Evolutionary conservation across 805 yeast species (phyloP).

Genomic region (Candida maesae): DNA sequence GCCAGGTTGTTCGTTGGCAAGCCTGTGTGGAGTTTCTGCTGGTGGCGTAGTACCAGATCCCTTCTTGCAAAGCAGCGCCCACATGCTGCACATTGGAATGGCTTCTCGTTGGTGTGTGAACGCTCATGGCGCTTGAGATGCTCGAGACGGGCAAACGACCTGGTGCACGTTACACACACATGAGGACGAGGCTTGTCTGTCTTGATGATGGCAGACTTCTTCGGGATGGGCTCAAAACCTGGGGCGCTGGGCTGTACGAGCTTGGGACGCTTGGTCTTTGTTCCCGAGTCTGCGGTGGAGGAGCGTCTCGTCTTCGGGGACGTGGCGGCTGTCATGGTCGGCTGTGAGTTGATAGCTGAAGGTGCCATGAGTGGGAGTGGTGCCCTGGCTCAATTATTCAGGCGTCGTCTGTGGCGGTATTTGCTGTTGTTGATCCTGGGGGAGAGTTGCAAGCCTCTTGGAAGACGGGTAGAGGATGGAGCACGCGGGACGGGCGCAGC

Average conservation of each 20-base stretch:
- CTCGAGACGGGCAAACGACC: slow-evolving; percentile 94
- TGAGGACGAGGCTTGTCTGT: slow-evolving; percentile 95
- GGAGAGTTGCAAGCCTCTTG: too few species aligned
- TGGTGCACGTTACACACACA: slow-evolving; percentile 81
- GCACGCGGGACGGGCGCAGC: too few species aligned
- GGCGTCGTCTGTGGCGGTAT: too few species aligned
- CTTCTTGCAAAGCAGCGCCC: slow-evolving; percentile 94
- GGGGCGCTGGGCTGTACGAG: slow-evolving; percentile 26
- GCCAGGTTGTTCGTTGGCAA: slow-evolving; percentile 43
- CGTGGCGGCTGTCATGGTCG: not conserved
- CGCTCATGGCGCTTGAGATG: slow-evolving; percentile 92
- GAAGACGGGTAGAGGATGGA: too few species aligned
- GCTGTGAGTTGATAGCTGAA: not conserved
- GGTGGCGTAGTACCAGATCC: slow-evolving; percentile 85
- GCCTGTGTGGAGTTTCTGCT: slow-evolving; percentile 79
- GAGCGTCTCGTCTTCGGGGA: slow-evolving; percentile 6
- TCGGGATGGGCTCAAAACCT: slow-evolving; percentile 69
- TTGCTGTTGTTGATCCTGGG: too few species aligned
- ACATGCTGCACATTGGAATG: slow-evolving; percentile 94
- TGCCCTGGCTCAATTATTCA: too few species aligned
- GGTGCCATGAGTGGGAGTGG: slow-evolving; percentile 1
- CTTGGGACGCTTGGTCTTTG: slow-evolving; percentile 15
- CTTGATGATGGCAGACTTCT: slow-evolving; percentile 76
- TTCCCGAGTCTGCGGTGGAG: slow-evolving; percentile 1
- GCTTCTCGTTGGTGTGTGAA: slow-evolving; percentile 93